Conservation (phyloP, 495 filamentous ascomycete species). For the Evernia prunastri region DNA sequence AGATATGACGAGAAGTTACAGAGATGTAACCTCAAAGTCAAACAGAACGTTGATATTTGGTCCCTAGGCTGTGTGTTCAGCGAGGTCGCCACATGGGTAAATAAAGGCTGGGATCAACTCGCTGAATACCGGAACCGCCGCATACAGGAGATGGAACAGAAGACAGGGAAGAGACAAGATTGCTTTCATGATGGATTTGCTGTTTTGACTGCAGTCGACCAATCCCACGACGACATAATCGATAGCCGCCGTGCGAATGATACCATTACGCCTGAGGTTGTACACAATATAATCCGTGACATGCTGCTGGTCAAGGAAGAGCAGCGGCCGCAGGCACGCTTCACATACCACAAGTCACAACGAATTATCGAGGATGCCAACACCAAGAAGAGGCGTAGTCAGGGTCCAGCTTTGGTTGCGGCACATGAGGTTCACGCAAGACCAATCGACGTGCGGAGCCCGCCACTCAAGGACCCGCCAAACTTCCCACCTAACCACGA, state of each 20-base stretch:
- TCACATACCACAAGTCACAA: background rate
- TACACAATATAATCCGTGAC: background rate
- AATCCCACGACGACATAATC: background rate
- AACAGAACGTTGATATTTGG: constrained; percentile 39
- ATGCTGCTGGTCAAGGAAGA: background rate
- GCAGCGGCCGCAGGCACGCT: background rate
- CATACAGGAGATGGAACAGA: constrained; percentile 24
- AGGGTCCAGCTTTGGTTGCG: background rate
- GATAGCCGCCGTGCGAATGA: background rate
- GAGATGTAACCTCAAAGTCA: constrained; percentile 17
- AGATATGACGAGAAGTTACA: constrained; percentile 27
- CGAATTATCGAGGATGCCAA: background rate
- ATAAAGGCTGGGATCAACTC: constrained; percentile 30
- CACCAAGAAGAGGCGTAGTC: background rate
- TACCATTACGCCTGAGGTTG: background rate
- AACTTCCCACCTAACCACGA: background rate
- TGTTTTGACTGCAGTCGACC: constrained; percentile 22
- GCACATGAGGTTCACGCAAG: background rate
- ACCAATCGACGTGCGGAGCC: background rate
- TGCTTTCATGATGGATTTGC: constrained; percentile 41
- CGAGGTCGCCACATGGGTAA: constrained; percentile 39
- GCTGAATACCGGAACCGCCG: constrained; percentile 33
- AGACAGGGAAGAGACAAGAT: constrained; percentile 26
- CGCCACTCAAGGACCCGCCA: background rate
- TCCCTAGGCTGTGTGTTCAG: constrained; percentile 43